Conservation (phyloP, 108 stramenopile genomes). For the Nannochloropsis oceanica region DNA sequence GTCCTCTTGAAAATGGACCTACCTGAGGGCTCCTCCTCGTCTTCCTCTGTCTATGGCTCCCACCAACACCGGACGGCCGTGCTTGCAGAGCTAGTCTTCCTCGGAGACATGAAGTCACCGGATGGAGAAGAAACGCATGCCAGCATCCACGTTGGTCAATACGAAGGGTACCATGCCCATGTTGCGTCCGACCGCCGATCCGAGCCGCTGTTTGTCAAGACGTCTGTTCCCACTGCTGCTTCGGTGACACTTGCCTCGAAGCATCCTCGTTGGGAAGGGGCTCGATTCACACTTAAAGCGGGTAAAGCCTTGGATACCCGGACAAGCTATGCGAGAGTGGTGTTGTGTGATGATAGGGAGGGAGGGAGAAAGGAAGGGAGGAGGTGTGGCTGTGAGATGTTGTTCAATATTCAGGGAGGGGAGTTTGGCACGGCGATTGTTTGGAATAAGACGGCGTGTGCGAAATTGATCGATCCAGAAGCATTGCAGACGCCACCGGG, state of each 20-base stretch:
- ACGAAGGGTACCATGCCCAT: conserved; percentile 38
- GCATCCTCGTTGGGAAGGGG: conserved; percentile 66
- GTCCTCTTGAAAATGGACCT: conserved; percentile 24
- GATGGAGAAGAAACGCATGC: conserved; percentile 55
- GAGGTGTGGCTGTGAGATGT: background rate
- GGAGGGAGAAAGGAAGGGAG: background rate
- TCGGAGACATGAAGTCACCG: conserved; percentile 38
- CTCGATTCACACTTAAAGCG: conserved; percentile 79
- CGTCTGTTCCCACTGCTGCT: background rate
- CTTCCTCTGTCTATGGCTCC: background rate
- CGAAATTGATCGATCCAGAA: background rate
- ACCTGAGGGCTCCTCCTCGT: conserved; percentile 12
- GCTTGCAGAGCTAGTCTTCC: conserved; percentile 44
- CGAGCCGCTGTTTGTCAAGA: conserved; percentile 52
- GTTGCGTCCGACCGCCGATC: conserved; percentile 55
- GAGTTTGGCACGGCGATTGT: background rate
- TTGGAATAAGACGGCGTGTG: background rate
- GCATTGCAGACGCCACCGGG: background rate
- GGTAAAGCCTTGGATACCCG: conserved; percentile 82
- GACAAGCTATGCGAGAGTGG: conserved; percentile 4
- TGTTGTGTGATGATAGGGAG: background rate
- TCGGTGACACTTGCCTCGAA: background rate
- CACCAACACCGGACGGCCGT: conserved; percentile 60
- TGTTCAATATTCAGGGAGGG: background rate
- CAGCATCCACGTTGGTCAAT: background rate